Evolutionary conservation across 2,329 filamentous ascomycete species (phyloP), one percentile per base, ranked within the genome.

Genomic region (Biscogniauxia mediterranea): DNA sequence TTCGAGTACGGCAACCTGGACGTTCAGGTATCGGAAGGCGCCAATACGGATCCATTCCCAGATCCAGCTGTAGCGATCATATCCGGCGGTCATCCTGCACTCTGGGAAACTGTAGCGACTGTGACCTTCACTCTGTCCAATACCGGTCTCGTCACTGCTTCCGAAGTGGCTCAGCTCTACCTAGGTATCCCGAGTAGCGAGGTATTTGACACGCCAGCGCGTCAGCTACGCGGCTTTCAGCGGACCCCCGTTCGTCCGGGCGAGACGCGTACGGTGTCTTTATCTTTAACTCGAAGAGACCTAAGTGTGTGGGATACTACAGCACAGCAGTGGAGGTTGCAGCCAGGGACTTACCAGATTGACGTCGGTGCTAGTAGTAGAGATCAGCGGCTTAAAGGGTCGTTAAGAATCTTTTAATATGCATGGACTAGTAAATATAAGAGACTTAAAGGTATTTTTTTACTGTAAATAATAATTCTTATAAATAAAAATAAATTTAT

Each of bases 221-320:
- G 81, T 56, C 85, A 87, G 21, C 79, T 92, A 23, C 83, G 89
- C n/a, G 88, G 88, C 25, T 92, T 92, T 70, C 85, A 88, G 66
- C 91, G 91, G 77, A 79, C 89, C 2, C 74, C 77, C 20, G 73
- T 91, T 11, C 76, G 78, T 3, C 79, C 82, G 0, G 85, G 86
- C 0, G 77, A 85, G 70, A 79, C 74, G 6, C 73, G 74, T 58
- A 80, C 74, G 0, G 82, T 91, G 0, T 77, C 79, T 28, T 78
- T 92, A 68, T 74, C 76, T 0, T 68, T 92, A 55, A 89, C 82
- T 11, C 81, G 89, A 60, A 85, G 87, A 69, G 89, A 91, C 70
- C 57, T 92, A 61, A 91, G 89, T 65, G 86, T 89, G 52, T 92
- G 89, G 89, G 88, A 89, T 70, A 82, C 85, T 0, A 74, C 77